phyloP scores from a whole-genome alignment of 306 rosid genomes.

The Begonia fuchsioides region DNA sequence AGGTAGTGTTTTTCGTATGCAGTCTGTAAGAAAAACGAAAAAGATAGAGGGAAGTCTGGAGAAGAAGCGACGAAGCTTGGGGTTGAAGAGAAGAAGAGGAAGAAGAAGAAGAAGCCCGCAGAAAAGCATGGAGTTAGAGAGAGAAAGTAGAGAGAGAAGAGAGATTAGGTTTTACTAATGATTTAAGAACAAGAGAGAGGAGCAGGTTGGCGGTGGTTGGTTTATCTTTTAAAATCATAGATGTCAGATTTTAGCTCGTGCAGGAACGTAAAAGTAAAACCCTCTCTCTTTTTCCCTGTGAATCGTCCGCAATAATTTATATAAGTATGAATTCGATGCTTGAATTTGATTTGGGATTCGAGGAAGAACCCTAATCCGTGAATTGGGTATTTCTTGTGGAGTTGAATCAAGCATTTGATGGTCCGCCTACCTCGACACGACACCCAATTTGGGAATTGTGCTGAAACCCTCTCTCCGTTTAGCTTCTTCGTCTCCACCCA shows the following conservation, averaged over 20 bases:
- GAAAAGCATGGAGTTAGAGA: not conserved
- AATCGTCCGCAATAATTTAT: not conserved
- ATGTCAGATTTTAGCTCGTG: conserved; percentile 45
- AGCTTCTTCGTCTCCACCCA: conserved; percentile 1
- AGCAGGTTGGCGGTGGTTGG: conserved; percentile 76
- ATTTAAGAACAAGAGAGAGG: conserved; percentile 50
- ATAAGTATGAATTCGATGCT: not conserved
- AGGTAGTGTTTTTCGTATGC: conserved; percentile 21
- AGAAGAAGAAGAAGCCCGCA: too few relatives aligned
- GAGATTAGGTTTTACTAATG: conserved; percentile 54
- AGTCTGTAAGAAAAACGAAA: conserved; percentile 58
- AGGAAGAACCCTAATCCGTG: not conserved
- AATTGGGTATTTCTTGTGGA: conserved; percentile 9
- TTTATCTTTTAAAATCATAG: conserved; percentile 60
- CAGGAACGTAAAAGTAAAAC: conserved; percentile 35
- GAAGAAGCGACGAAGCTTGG: conserved; percentile 62
- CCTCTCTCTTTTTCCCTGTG: not conserved
- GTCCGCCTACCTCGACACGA: conserved; percentile 12
- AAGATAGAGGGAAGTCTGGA: conserved; percentile 18
- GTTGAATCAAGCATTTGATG: conserved; percentile 35
- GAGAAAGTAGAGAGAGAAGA: conserved; percentile 15
- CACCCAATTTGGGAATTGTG: conserved; percentile 15
- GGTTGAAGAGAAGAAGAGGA: conserved; percentile 91
- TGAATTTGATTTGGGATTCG: not conserved
- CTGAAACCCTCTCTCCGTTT: conserved; percentile 22